Conservation (phyloP, 495 filamentous ascomycete species). For the Daldinia vernicosa region DNA sequence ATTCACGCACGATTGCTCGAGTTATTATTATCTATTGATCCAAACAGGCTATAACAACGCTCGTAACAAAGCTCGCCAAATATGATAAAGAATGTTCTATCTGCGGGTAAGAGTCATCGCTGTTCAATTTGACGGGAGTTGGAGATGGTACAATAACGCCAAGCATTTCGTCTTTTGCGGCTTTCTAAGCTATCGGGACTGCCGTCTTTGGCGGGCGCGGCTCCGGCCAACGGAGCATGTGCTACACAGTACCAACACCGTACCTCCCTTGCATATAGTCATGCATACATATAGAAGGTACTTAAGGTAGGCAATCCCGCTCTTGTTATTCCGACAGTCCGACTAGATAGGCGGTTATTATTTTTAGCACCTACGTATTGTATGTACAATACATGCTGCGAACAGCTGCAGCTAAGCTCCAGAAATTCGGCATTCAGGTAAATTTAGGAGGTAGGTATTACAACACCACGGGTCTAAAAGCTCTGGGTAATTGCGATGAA, state of each 20-base stretch:
- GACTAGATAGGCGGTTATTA: neutral
- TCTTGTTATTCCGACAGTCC: neutral
- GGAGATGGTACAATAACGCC: slow-evolving; percentile 38
- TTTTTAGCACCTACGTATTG: neutral
- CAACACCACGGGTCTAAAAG: neutral
- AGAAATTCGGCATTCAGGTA: slow-evolving; percentile 20
- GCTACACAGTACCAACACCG: slow-evolving; percentile 12
- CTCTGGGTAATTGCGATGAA: slow-evolving; percentile 12
- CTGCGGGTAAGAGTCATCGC: neutral
- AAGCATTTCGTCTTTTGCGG: slow-evolving; percentile 40
- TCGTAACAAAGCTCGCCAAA: neutral
- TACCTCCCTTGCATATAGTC: neutral
- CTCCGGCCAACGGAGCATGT: slow-evolving; percentile 32
- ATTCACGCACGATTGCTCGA: neutral
- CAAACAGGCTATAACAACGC: neutral
- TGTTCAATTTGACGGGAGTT: slow-evolving; percentile 10
- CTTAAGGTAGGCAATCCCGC: neutral
- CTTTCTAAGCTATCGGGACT: slow-evolving; percentile 19
- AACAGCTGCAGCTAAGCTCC: slow-evolving; percentile 3
- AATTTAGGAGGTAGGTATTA: neutral
- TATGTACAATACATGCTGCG: neutral
- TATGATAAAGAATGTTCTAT: neutral
- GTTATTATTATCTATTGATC: neutral
- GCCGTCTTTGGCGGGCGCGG: slow-evolving; percentile 23
- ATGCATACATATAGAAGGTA: neutral